Evolutionary conservation across 2,329 filamentous ascomycete genomes (phyloP), one percentile per base, ranked within the genome.

Genomic region (Phialophora verrucosa): DNA sequence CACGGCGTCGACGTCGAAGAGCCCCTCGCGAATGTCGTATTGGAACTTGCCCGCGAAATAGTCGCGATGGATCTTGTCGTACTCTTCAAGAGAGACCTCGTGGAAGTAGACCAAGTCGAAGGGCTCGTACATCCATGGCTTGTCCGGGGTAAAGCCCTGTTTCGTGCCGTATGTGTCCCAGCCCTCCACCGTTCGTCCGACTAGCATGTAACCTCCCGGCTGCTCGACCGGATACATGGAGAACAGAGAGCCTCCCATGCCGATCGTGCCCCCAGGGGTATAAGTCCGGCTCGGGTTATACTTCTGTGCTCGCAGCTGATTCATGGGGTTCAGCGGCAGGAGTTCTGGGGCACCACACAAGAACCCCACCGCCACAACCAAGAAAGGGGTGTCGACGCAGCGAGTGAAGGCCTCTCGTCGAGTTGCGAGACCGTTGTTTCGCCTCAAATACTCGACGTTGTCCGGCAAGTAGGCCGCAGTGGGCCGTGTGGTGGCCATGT

Each of bases 381-480:
- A 32, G 27, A 31, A 56, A n/a, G 25, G 53, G 8, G 53, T 56
- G 8, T 35, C 53, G 17, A 56, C 3, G 25, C 20, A n/a, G n/a
- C n/a, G n/a, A 10, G 8, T 35, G 53, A 56, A 32, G 25, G 29
- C 53, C 23, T 29, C 53, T 11, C 29, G 23, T 4, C 53, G 53
- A 29, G 23, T n/a, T 4, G 29, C 17, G n/a, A 27, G 29, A 17
- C 82, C 83, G 68, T 85, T 85, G 73, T 84, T 85, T 65, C 80
- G 80, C 1, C 83, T 82, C 6, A 79, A 73, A 60, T 88, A 90
- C 0, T 83, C 79, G 31, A 88, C 78, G 65, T 88, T 89, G 67
- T 85, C 84, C 0, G 87, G 87, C 0, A 89, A 78, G 72, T 87
- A 90, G 0, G 85, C 82, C 0, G 87, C 87, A 51, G 85, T 82